Conservation (phyloP, 2,329 filamentous ascomycete genomes). For the Bisporella sp. region DNA sequence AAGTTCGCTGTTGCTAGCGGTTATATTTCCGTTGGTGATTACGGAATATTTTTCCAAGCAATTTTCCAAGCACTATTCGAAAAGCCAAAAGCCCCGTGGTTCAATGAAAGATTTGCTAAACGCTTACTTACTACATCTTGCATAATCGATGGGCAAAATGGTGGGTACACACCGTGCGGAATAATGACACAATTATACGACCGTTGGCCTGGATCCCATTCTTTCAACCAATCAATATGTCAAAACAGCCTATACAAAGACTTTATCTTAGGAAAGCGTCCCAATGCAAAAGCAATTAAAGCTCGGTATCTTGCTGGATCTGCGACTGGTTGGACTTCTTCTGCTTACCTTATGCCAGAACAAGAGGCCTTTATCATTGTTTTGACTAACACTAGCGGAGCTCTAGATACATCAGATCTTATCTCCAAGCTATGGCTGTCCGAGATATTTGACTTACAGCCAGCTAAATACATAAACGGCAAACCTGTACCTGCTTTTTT, state of each 20-base stretch:
- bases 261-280: constrained; percentile 3
- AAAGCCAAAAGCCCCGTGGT: no score
- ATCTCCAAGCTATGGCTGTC: constrained; percentile 6
- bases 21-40: no score
- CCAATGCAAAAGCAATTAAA: background rate
- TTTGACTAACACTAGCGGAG: constrained; percentile 4
- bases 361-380: constrained; percentile 3
- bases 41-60: no score
- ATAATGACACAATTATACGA: constrained; percentile 3
- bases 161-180: no score
- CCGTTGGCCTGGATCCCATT: constrained; percentile 3
- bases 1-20: no score
- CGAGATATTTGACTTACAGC: constrained; percentile 4
- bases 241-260: background rate
- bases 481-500: no score
- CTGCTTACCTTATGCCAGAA: constrained; percentile 5
- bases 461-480: background rate
- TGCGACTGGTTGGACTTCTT: constrained; percentile 6
- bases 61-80: no score
- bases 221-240: constrained; percentile 6
- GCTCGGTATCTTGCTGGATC: constrained; percentile 6
- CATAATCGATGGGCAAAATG: no score
- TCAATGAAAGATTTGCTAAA: no score
- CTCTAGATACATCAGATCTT: constrained; percentile 6
- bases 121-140: no score